Conservation (phyloP, 2,329 filamentous ascomycete genomes). For the Colletotrichum sp. region DNA sequence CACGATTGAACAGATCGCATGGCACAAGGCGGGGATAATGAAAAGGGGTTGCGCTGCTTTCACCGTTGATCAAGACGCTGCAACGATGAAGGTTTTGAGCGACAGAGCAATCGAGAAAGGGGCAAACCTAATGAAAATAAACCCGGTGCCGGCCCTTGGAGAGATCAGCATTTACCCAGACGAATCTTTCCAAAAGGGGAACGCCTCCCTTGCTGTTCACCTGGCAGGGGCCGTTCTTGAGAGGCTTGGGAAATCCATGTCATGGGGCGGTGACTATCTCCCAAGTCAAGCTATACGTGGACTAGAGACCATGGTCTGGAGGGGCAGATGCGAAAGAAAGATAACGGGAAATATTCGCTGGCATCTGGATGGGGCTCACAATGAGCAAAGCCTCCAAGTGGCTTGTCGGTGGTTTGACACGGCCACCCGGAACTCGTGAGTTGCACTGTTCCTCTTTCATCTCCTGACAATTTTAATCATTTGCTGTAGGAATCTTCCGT, state of each 20-base stretch:
- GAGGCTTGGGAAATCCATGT: neutral
- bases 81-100: neutral
- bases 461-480: accelerated
- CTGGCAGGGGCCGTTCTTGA: neutral
- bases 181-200: neutral
- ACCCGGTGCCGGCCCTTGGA: neutral
- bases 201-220: neutral
- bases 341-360: neutral
- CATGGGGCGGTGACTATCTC: neutral
- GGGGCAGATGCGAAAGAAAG: neutral
- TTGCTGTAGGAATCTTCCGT: neutral
- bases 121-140: neutral
- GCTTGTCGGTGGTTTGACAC: neutral
- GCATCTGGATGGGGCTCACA: neutral
- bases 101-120: neutral
- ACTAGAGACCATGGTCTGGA: neutral
- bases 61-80: neutral
- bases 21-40: neutral
- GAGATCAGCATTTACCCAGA: neutral
- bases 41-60: neutral
- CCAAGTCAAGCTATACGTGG: neutral
- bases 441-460: accelerated
- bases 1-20: neutral
- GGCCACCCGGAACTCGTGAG: neutral
- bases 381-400: neutral